These are phyloP conservation scores for Chlamydomonas incerta DNA, from an alignment of 139 green algal genomes.

Conservation along the genomic window DNA sequence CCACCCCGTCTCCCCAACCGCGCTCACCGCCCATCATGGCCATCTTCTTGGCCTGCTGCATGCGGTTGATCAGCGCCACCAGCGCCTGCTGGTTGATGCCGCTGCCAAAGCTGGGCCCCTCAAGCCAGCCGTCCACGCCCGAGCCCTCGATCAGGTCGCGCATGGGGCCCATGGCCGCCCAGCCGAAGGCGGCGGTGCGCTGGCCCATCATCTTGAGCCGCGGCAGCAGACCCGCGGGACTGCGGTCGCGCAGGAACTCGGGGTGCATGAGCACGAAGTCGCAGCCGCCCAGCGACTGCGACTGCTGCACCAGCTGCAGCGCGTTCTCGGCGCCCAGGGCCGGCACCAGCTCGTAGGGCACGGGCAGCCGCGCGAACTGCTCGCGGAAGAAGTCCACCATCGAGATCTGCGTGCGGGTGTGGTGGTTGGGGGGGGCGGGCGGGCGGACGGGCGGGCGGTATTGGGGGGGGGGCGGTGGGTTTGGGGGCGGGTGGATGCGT, in stretches of 20 bases:
- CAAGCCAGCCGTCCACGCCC: constrained; percentile 56
- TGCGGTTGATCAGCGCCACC: constrained; percentile 30
- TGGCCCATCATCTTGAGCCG: constrained; percentile 19
- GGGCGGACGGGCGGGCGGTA: too few species aligned
- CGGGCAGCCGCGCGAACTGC: constrained; percentile 52
- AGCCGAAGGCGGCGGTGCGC: constrained; percentile 59
- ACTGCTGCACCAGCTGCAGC: constrained; percentile 53
- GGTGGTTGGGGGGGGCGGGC: too few species aligned
- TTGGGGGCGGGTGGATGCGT: too few species aligned
- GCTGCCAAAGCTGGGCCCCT: constrained; percentile 49
- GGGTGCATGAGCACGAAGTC: constrained; percentile 63
- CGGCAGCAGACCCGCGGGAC: not conserved
- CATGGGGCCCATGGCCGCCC: constrained; percentile 38
- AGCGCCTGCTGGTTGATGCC: constrained; percentile 41
- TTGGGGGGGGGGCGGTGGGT: too few species aligned
- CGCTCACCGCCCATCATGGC: not conserved
- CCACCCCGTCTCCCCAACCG: not conserved
- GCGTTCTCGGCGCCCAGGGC: constrained; percentile 47
- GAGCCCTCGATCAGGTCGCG: constrained; percentile 52
- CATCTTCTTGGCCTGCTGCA: constrained; percentile 34
- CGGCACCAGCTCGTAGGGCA: constrained; percentile 52
- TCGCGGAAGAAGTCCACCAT: constrained; percentile 60
- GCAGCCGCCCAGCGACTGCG: constrained; percentile 34
- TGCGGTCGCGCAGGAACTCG: constrained; percentile 56
- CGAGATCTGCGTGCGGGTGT: constrained; percentile 1